Conservation (phyloP, 805 yeast species). For the Ogataea parapolymorpha region DNA sequence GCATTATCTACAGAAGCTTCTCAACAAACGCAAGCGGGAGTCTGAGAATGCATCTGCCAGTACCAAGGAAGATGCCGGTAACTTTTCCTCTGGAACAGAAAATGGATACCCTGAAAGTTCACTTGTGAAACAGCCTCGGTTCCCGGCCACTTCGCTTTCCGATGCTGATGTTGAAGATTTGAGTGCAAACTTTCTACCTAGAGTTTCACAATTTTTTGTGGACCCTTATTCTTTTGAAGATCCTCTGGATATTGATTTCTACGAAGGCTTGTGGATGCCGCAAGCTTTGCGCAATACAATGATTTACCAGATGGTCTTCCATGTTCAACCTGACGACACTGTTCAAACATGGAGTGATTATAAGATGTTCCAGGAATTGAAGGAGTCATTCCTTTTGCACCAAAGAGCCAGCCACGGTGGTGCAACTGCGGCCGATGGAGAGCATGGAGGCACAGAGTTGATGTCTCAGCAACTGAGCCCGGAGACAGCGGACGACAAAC, state of each 20-base stretch:
- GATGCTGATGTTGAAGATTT: constrained; percentile 43
- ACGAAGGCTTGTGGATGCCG: constrained; percentile 80
- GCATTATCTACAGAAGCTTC: constrained; percentile 64
- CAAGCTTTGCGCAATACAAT: constrained; percentile 81
- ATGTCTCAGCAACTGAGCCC: background rate
- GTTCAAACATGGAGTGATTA: constrained; percentile 91
- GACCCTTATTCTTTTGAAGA: constrained; percentile 90
- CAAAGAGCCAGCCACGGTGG: constrained; percentile 20
- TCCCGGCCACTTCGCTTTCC: constrained; percentile 36
- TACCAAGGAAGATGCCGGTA: constrained; percentile 3
- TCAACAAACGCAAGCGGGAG: constrained; percentile 38
- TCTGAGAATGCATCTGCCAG: background rate
- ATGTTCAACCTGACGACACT: constrained; percentile 90
- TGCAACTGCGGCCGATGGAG: background rate
- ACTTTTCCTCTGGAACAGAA: constrained; percentile 12
- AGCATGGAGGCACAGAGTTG: background rate
- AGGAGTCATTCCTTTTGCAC: constrained; percentile 47
- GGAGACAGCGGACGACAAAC: background rate
- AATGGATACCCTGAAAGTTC: constrained; percentile 29
- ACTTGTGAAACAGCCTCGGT: constrained; percentile 23
- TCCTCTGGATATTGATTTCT: constrained; percentile 79
- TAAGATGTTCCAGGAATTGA: constrained; percentile 61
- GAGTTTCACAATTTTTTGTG: constrained; percentile 42
- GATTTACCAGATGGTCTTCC: constrained; percentile 80
- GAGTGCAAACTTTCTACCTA: constrained; percentile 34